phyloP scores from a whole-genome alignment of 371 early-diverging fungal genomes.

The Rhizopus stolonifer region DNA sequence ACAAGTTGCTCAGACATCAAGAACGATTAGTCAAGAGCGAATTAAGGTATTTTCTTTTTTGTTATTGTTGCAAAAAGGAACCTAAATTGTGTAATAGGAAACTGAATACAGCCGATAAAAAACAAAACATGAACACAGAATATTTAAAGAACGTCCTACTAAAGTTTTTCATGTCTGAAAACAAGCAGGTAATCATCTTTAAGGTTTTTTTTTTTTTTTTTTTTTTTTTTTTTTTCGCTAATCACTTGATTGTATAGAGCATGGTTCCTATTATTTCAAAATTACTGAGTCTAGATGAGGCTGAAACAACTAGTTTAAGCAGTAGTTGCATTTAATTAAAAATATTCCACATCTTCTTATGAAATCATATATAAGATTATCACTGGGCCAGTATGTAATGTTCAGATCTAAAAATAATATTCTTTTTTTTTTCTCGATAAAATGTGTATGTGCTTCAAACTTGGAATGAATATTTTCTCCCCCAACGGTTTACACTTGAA shows the following conservation, averaged over 20 bases:
- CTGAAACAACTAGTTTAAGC: constrained; percentile 37
- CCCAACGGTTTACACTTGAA: too few relatives aligned
- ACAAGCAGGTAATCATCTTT: constrained; percentile 45
- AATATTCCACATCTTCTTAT: too few relatives aligned
- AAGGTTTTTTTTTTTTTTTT: neutral
- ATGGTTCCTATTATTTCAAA: constrained; percentile 50
- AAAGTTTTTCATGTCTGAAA: constrained; percentile 56
- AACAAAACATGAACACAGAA: constrained; percentile 63
- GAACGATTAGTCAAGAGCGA: constrained; percentile 58
- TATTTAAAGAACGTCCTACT: constrained; percentile 67
- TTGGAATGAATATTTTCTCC: too few relatives aligned
- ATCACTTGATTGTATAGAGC: constrained; percentile 16
- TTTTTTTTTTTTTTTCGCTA: too few relatives aligned
- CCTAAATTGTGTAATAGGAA: constrained; percentile 32
- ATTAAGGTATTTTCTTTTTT: constrained; percentile 30
- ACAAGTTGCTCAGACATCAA: constrained; percentile 40
- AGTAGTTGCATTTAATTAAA: constrained; percentile 12
- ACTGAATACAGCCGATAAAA: constrained; percentile 58
- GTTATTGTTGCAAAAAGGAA: neutral
- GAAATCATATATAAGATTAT: too few relatives aligned
- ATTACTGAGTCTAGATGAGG: constrained; percentile 38
- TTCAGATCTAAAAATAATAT: too few relatives aligned
- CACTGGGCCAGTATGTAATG: too few relatives aligned
- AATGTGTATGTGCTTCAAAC: too few relatives aligned
- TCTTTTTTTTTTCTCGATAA: too few relatives aligned